A percentile compares a stretch with the other conserved stretches of the same genome.
Evolutionary conservation across 1,139 yeast species (phyloP).

Genomic region (Candida sanyaensis): DNA sequence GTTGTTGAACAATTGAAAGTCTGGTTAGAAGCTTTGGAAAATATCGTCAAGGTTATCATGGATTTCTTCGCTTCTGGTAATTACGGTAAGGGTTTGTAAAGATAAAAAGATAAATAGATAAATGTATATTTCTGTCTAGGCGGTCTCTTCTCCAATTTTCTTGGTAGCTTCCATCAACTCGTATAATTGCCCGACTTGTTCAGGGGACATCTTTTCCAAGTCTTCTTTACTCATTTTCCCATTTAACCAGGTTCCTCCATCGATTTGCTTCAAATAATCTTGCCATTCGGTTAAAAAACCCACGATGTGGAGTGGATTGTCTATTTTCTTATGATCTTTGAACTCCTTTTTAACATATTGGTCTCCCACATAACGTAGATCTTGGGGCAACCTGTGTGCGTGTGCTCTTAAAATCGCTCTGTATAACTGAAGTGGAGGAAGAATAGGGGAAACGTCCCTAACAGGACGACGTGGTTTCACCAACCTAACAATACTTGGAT

Average conservation of each 20-base stretch:
- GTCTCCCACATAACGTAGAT: constrained; percentile 81
- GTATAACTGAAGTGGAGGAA: constrained; percentile 82
- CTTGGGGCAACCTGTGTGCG: constrained; percentile 56
- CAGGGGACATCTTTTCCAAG: constrained; percentile 84
- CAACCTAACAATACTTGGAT: constrained; percentile 43
- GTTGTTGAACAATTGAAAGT: constrained; percentile 63
- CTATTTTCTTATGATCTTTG: constrained; percentile 77
- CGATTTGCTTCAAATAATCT: constrained; percentile 72
- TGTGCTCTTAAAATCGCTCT: constrained; percentile 82
- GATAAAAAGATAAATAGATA: background rate
- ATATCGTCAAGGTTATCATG: constrained; percentile 70
- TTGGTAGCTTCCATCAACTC: constrained; percentile 51
- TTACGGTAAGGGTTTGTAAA: constrained; percentile 84
- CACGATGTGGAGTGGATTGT: constrained; percentile 89
- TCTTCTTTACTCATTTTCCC: constrained; percentile 66
- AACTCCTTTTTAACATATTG: constrained; percentile 88
- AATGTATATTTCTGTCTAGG: background rate
- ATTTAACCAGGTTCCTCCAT: constrained; percentile 75
- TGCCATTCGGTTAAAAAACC: constrained; percentile 97
- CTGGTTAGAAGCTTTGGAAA: constrained; percentile 80
- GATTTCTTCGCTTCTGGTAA: constrained; percentile 78
- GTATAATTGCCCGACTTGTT: constrained; percentile 78
- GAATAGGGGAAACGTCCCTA: constrained; percentile 56
- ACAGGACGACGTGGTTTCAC: constrained; percentile 63
- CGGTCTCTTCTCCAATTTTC: constrained; percentile 37